Percentiles rank a stretch among this genome's conserved stretches.
These are phyloP conservation scores for Penicillium alfredii DNA, from an alignment of 495 filamentous ascomycete species.

Conservation along the genomic window DNA sequence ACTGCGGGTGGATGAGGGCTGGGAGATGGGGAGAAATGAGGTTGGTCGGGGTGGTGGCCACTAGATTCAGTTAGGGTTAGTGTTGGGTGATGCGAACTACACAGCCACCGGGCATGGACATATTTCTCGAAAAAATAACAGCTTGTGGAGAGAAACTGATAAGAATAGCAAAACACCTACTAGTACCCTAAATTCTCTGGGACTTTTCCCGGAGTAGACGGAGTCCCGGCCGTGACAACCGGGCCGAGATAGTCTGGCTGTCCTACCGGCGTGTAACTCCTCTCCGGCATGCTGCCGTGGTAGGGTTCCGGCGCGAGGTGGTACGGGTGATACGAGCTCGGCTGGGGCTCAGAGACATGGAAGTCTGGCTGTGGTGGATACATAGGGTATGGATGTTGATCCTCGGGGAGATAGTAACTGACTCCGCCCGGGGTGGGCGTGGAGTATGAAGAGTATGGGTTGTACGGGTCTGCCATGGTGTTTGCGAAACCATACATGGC, in stretches of 20 bases:
- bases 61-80: slow-evolving; percentile 4
- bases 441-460: slow-evolving; percentile 31
- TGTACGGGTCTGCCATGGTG: slow-evolving; percentile 47
- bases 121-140: too few relatives aligned
- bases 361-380: slow-evolving; percentile 1
- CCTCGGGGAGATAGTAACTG: slow-evolving; percentile 24
- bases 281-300: slow-evolving; percentile 23
- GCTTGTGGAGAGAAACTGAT: not conserved
- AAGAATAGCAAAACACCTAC: slow-evolving; percentile 15
- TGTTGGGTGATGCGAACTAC: too few relatives aligned
- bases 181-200: slow-evolving; percentile 36
- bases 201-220: slow-evolving; percentile 33
- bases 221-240: slow-evolving; percentile 42
- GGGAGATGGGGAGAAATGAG: slow-evolving; percentile 17
- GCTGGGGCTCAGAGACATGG: slow-evolving; percentile 22
- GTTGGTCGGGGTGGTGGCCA: slow-evolving; percentile 15
- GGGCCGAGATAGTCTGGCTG: slow-evolving; percentile 38
- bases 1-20: slow-evolving; percentile 16
- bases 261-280: slow-evolving; percentile 34
- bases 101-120: too few relatives aligned
- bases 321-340: slow-evolving; percentile 22
- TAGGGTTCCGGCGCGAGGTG: slow-evolving; percentile 29
- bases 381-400: slow-evolving; percentile 12
- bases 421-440: slow-evolving; percentile 22
- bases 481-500: too few relatives aligned